Percentiles rank a stretch among this genome's conserved stretches.
These are phyloP conservation scores for Eucalyptus melliodora DNA, from an alignment of 345 rosid species.

Conservation along the genomic window DNA sequence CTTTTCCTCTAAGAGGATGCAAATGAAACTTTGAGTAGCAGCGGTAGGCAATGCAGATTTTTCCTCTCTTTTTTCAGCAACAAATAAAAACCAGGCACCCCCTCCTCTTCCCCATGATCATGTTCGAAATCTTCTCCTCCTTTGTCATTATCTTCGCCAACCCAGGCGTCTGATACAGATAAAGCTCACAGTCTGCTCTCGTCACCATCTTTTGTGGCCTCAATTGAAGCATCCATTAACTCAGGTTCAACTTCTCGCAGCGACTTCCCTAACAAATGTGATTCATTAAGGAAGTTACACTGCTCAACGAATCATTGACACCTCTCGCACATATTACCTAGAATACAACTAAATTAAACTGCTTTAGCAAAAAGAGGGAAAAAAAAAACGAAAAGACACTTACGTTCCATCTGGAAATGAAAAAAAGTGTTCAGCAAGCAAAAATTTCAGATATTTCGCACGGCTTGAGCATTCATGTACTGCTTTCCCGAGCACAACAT, in stretches of 20 bases:
- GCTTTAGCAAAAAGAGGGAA: too few relatives aligned
- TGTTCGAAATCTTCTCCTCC: slow-evolving; percentile 16
- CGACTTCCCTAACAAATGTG: slow-evolving; percentile 36
- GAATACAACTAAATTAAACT: too few relatives aligned
- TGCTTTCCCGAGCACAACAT: too few relatives aligned
- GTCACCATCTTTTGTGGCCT: slow-evolving; percentile 64
- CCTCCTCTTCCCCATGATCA: slow-evolving; percentile 26
- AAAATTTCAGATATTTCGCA: too few relatives aligned
- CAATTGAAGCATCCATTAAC: slow-evolving; percentile 63
- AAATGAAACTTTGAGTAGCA: neutral
- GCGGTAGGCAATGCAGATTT: neutral
- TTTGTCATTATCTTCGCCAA: slow-evolving; percentile 5
- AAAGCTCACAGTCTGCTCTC: slow-evolving; percentile 29
- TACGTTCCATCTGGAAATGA: too few relatives aligned
- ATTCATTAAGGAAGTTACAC: neutral
- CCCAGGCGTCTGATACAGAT: slow-evolving; percentile 6
- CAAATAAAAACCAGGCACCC: neutral
- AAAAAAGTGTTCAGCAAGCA: too few relatives aligned
- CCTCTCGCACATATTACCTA: too few relatives aligned
- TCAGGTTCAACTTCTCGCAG: slow-evolving; percentile 64
- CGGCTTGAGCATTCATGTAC: too few relatives aligned
- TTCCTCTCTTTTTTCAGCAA: too few relatives aligned
- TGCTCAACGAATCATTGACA: too few relatives aligned
- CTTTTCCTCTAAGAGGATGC: neutral
- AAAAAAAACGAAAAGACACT: too few relatives aligned